These are phyloP conservation scores for Daldinia decipiens DNA, from an alignment of 495 filamentous ascomycete genomes.

Conservation along the genomic window DNA sequence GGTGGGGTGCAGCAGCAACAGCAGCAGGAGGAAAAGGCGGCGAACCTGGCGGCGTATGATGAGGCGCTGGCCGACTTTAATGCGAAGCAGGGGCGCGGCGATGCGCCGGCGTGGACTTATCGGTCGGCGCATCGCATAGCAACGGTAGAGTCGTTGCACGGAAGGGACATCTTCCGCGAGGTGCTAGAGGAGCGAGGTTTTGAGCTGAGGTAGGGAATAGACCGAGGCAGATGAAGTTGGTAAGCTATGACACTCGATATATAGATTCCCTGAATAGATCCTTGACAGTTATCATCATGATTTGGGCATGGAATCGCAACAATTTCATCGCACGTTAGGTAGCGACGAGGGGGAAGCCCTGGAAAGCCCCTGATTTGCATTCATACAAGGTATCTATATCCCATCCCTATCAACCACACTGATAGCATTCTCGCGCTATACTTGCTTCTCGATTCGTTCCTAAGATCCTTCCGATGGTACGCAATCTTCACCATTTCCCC, in stretches of 20 bases:
- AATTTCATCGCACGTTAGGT: too few relatives aligned
- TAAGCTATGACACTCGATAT: background rate
- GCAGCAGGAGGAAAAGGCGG: background rate
- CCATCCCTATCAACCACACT: too few relatives aligned
- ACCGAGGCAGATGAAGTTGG: background rate
- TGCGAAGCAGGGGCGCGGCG: slow-evolving; percentile 31
- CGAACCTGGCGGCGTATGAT: background rate
- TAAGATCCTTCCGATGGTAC: too few relatives aligned
- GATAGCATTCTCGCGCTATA: too few relatives aligned
- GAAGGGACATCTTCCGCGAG: slow-evolving; percentile 20
- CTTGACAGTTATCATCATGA: too few relatives aligned
- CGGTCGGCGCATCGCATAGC: slow-evolving; percentile 41
- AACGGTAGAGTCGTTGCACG: slow-evolving; percentile 40
- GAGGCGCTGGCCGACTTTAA: slow-evolving; percentile 39
- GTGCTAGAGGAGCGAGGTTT: background rate
- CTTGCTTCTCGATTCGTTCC: too few relatives aligned
- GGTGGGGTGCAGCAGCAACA: background rate
- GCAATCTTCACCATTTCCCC: too few relatives aligned
- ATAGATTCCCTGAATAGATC: background rate
- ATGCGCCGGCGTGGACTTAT: slow-evolving; percentile 41
- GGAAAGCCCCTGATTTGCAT: too few relatives aligned
- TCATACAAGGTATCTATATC: too few relatives aligned
- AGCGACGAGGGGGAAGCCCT: too few relatives aligned
- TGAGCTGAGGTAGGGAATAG: background rate
- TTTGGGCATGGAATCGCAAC: too few relatives aligned